Evolutionary conservation across 1,284 basidiomycete species (phyloP).

Genomic region (Fomitopsis palustris): DNA sequence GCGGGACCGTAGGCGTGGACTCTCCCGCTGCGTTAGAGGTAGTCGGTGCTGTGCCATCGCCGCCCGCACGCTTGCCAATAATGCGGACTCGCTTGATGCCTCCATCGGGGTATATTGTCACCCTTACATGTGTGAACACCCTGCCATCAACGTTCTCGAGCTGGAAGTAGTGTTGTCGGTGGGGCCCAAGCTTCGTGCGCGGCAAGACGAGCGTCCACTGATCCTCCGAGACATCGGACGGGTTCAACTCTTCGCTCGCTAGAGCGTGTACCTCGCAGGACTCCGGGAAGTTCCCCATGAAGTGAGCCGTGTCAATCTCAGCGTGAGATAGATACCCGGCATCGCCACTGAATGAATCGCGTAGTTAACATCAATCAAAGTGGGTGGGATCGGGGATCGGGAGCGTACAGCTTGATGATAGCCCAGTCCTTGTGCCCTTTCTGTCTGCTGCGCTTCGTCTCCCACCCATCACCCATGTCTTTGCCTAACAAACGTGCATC

Average conservation of each 20-base stretch:
- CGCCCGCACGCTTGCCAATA: conserved; percentile 52
- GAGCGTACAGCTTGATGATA: conserved; percentile 80
- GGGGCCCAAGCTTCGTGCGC: conserved; percentile 82
- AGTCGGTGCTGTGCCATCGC: not conserved
- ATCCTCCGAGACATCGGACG: conserved; percentile 37
- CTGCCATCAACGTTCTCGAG: conserved; percentile 59
- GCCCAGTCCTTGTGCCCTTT: conserved; percentile 88
- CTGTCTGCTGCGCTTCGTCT: conserved; percentile 86
- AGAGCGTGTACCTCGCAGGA: conserved; percentile 82
- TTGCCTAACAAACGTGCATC: conserved; percentile 35
- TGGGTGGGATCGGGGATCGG: not conserved
- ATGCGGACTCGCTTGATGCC: conserved; percentile 91
- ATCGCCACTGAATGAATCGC: conserved; percentile 28
- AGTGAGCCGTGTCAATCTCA: conserved; percentile 94
- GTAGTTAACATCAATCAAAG: conserved; percentile 45
- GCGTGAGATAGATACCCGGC: conserved; percentile 69
- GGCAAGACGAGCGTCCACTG: conserved; percentile 77
- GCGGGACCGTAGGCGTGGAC: not conserved
- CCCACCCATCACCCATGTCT: conserved; percentile 99
- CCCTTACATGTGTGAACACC: conserved; percentile 79
- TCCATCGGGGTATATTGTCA: conserved; percentile 94
- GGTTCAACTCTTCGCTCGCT: conserved; percentile 40
- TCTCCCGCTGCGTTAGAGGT: not conserved
- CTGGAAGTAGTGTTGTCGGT: conserved; percentile 87
- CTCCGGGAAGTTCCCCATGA: conserved; percentile 96